Base-by-base conservation (phyloP, 768 basidiomycete species). In the Suillus luteus region DNA sequence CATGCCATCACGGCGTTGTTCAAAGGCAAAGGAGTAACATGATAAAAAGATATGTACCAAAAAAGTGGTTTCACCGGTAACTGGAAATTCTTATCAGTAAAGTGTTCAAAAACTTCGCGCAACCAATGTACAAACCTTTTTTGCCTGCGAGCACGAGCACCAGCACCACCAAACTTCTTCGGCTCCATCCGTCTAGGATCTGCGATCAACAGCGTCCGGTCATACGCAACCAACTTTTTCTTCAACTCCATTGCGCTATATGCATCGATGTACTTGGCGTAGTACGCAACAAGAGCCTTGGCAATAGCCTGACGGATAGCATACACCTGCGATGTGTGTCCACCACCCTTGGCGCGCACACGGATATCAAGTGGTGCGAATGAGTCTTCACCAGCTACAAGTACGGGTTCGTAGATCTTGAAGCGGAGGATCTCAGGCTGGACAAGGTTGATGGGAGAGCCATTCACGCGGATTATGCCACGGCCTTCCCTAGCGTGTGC, bases 281-380 rank as follows among this genome's bases (percentile, higher is more conserved):
- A 95, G 86, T 94, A 99, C 59, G 97, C 97, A 72, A 99, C 92
- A 68, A 99, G 79, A 65, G 96, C 97, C 83, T 97, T 98, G 70
- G 93, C 91, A 73, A 99, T 96, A 44, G 97, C 97, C 83, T 99
- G 97, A 67, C 97, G 93, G 77, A 99, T 94, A 67, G 97, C 97
- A 81, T 99, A 99, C 67, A 99, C 86, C 80, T 99, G 96, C 61
- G 96, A 96, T 65, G 95, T 95, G 84, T 99, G 97, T 80, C 97
- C 97, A 85, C 97, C 97, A 77, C 97, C 97, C 80, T 95, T 96
- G 69, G 97, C 96, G 59, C 96, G 93, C 61, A 99, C 93, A 70
- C 96, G 93, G 80, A 99, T 95, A 82, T 99, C 96, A 71, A 99
- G 84, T 68, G 83, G 82, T 63, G 84, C 80, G 76, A 98, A 95